Conservation (phyloP, 495 filamentous ascomycete species). For the Extremus antarcticus region DNA sequence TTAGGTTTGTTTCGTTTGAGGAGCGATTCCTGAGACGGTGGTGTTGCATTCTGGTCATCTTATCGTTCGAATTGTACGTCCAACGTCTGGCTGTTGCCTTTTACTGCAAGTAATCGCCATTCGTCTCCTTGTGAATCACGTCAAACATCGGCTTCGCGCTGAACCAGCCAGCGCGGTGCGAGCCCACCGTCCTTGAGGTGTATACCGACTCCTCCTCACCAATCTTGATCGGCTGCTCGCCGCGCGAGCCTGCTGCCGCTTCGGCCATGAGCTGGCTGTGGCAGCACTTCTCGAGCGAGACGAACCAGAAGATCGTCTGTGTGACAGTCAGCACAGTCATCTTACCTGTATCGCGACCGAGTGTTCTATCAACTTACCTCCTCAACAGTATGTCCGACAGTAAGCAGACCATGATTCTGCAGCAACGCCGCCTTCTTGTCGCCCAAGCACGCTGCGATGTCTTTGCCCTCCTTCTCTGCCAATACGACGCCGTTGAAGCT, state of each 20-base stretch:
- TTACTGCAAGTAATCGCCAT: constrained; percentile 45
- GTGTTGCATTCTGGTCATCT: too few relatives aligned
- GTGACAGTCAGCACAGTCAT: constrained; percentile 27
- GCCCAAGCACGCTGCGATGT: constrained; percentile 55
- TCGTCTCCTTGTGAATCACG: constrained; percentile 54
- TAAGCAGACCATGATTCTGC: constrained; percentile 58
- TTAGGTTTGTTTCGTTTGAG: too few relatives aligned
- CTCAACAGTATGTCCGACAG: constrained; percentile 31
- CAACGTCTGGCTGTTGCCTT: too few relatives aligned
- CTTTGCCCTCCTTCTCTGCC: constrained; percentile 55
- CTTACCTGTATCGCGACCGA: too few relatives aligned
- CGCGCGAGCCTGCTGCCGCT: constrained; percentile 57
- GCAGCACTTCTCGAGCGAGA: constrained; percentile 64
- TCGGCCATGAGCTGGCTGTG: constrained; percentile 67
- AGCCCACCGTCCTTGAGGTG: constrained; percentile 58
- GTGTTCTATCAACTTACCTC: constrained; percentile 13
- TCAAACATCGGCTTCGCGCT: constrained; percentile 66
- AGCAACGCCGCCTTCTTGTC: constrained; percentile 59
- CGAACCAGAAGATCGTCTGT: constrained; percentile 59
- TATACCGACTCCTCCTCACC: constrained; percentile 54
- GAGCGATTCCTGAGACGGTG: too few relatives aligned
- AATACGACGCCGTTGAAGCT: constrained; percentile 66
- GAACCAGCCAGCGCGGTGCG: constrained; percentile 54
- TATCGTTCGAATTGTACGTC: too few relatives aligned
- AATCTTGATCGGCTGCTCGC: constrained; percentile 55